Base-by-base conservation (phyloP, 2,329 filamentous ascomycete species). In the Claviceps fusiformis region DNA sequence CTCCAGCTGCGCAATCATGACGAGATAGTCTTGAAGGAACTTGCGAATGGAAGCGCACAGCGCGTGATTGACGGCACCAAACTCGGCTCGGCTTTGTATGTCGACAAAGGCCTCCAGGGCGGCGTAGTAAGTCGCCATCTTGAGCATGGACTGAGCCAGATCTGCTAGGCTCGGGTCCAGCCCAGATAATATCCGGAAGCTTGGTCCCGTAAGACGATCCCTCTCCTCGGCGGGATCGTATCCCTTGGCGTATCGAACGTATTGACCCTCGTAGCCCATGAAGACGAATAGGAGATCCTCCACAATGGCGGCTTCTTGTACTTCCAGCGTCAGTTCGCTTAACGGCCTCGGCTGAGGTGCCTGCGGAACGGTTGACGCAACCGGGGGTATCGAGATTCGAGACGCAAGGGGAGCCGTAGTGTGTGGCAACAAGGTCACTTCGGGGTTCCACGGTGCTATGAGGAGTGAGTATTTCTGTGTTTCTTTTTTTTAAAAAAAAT, bases 181-280 rank as follows among this genome's bases (percentile, higher is more conserved):
- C 1, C 92, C 92, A 1, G 87, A 79, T 7, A 88, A 73, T 58
- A 96, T 83, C 59, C 83, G 83, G 71, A 90, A 97, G 10, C 77
- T 73, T 1, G 93, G 93, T 0, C 93, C 93, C 6, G 85, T 79
- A 52, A 98, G 75, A 15, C 91, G 83, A 64, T 95, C 89, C 63
- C 92, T 89, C 71, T 98, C 93, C 53, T 89, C 83, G 3, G 79
- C 74, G 0, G 91, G 89, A 62, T 95, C 85, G 67, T 95, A 97
- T 9, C 81, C 80, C 61, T 89, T 86, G 56, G 80, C 80, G 66
- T 89, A 97, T 55, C 89, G 87, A 58, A 98, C 87, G 67, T 97
- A 97, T 68, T 95, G 90, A n/a, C 93, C 93, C 70, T 98, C 93
- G 60, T 90, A 95, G 29, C 93, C 93, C 91, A 98, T 96, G 63